A percentile compares a stretch with the other conserved stretches of the same genome.
Conservation (phyloP, 2,329 filamentous ascomycete genomes). For the Ambrosiella xylebori region DNA sequence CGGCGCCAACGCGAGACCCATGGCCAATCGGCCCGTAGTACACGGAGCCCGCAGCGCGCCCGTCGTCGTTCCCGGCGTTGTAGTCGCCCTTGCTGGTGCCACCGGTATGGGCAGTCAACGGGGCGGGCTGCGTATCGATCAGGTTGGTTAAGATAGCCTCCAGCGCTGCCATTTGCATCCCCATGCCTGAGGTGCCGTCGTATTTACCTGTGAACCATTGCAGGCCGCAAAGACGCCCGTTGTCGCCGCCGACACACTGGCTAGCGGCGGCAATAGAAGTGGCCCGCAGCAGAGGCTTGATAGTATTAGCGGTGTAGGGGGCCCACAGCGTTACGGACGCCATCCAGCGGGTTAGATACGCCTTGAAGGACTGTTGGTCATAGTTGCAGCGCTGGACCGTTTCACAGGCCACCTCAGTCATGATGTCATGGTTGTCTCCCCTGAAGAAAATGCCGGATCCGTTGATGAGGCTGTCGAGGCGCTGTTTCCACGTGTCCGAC, state of each 20-base stretch:
- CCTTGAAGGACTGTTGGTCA: slow-evolving; percentile 47
- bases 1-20: slow-evolving; percentile 51
- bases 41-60: slow-evolving; percentile 14
- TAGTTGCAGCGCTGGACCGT: slow-evolving; percentile 40
- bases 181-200: slow-evolving; percentile 44
- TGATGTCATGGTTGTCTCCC: slow-evolving; percentile 33
- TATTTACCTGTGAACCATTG: slow-evolving; percentile 39
- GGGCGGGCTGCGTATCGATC: slow-evolving; percentile 27
- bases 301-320: slow-evolving; percentile 34
- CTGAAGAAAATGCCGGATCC: slow-evolving; percentile 38
- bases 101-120: slow-evolving; percentile 34
- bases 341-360: slow-evolving; percentile 44
- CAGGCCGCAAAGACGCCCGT: slow-evolving; percentile 41
- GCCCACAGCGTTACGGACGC: slow-evolving; percentile 46
- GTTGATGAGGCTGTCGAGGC: slow-evolving; percentile 38
- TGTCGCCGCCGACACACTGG: slow-evolving; percentile 39
- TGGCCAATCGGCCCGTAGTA: slow-evolving; percentile 24
- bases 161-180: slow-evolving; percentile 54
- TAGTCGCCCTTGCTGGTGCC: slow-evolving; percentile 38
- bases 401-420: slow-evolving; percentile 52
- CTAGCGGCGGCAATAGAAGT: slow-evolving; percentile 40
- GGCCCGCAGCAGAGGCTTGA: slow-evolving; percentile 35
- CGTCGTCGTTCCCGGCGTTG: slow-evolving; percentile 27
- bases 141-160: slow-evolving; percentile 47
- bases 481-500: slow-evolving; percentile 36